phyloP scores from a whole-genome alignment of 73 alveolate species.

The Symbiodinium natans region DNA sequence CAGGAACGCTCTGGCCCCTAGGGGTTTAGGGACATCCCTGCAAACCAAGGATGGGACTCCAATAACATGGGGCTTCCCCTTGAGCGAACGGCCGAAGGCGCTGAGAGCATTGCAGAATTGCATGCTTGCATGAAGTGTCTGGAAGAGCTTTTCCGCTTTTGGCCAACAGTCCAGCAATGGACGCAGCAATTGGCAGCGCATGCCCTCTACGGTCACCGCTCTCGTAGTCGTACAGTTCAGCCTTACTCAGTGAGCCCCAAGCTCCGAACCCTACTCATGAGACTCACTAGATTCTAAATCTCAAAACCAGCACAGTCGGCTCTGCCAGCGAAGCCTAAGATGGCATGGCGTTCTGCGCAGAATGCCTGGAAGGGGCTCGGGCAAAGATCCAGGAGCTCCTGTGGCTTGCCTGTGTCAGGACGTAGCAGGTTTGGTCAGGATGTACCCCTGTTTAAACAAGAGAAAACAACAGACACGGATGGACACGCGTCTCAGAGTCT shows the following conservation, averaged over 20 bases:
- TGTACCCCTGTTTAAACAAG: too few species aligned
- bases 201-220: too few species aligned
- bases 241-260: background rate
- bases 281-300: background rate
- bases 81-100: slow-evolving; percentile 76
- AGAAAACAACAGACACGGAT: too few species aligned
- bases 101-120: background rate
- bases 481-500: too few species aligned
- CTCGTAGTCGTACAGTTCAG: too few species aligned
- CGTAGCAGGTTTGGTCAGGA: too few species aligned
- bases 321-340: background rate
- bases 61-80: slow-evolving; percentile 75
- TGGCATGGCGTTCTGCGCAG: slow-evolving; percentile 59
- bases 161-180: too few species aligned
- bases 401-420: background rate
- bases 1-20: too few species aligned
- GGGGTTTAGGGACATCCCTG: too few species aligned
- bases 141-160: too few species aligned
- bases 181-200: too few species aligned
- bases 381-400: slow-evolving; percentile 26
- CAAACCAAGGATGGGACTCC: slow-evolving; percentile 90
- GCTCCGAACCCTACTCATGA: too few species aligned
- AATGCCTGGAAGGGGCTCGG: slow-evolving; percentile 45
- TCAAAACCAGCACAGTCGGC: background rate
- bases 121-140: background rate